These are phyloP conservation scores for Citropsis articulata DNA, from an alignment of 345 rosid species.

Conservation along the genomic window DNA sequence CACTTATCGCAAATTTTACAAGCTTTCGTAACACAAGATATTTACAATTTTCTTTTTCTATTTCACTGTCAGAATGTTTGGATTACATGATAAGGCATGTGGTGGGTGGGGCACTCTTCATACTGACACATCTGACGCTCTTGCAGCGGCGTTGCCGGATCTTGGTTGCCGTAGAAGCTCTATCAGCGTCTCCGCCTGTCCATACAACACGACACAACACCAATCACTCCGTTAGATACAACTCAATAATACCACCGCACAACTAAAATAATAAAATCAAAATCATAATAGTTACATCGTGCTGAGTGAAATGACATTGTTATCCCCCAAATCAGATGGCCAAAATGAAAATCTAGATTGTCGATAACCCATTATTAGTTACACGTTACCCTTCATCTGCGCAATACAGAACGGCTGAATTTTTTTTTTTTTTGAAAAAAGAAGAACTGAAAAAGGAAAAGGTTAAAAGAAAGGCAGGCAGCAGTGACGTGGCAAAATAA, in stretches of 20 bases:
- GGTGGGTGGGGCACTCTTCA: constrained; percentile 10
- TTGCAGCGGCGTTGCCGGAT: constrained; percentile 63
- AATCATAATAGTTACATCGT: background rate
- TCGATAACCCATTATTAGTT: too few relatives aligned
- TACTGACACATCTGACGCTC: constrained; percentile 43
- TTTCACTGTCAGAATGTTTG: background rate
- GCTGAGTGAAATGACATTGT: background rate
- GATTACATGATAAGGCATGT: constrained; percentile 8
- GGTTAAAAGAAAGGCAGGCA: background rate
- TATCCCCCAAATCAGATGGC: background rate
- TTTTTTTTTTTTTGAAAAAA: background rate
- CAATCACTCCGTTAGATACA: constrained; percentile 14
- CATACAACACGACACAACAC: constrained; percentile 32
- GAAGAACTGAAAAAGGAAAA: too few relatives aligned
- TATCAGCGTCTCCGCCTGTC: constrained; percentile 77
- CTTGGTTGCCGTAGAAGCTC: constrained; percentile 88
- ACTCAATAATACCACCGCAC: background rate
- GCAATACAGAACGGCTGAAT: background rate
- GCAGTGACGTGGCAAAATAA: constrained; percentile 37
- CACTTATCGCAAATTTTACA: constrained; percentile 8
- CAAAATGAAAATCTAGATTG: background rate
- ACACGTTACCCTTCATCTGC: background rate
- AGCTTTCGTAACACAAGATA: constrained; percentile 9
- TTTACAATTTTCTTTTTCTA: constrained; percentile 4
- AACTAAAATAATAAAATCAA: background rate